phyloP scores from a whole-genome alignment of 1,284 basidiomycete genomes.

The Ustilago bromivora region DNA sequence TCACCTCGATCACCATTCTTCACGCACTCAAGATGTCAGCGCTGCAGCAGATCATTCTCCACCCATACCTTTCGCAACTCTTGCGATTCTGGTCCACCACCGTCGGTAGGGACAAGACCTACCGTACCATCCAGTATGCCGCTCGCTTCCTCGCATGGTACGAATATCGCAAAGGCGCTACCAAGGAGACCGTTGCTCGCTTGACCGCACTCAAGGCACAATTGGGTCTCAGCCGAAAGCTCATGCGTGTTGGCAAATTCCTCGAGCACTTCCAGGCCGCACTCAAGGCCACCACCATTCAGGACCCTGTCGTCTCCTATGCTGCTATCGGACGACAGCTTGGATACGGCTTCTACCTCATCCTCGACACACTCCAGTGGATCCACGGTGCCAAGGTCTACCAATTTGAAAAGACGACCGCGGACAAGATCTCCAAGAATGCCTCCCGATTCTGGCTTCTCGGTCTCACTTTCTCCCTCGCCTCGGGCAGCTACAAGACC shows the following conservation, averaged over 20 bases:
- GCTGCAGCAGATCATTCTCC: constrained; percentile 68
- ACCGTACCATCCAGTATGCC: constrained; percentile 91
- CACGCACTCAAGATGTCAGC: constrained; percentile 59
- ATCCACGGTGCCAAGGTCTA: constrained; percentile 68
- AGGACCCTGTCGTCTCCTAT: constrained; percentile 80
- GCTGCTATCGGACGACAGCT: constrained; percentile 87
- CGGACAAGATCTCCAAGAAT: constrained; percentile 77
- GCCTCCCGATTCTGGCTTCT: constrained; percentile 91
- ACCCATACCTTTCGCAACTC: constrained; percentile 67
- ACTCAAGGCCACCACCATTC: constrained; percentile 78
- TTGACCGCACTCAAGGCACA: constrained; percentile 71
- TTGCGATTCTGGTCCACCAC: constrained; percentile 69
- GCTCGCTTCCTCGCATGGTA: constrained; percentile 90
- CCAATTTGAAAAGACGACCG: constrained; percentile 74
- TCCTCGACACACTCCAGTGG: constrained; percentile 67
- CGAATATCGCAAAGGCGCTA: constrained; percentile 70
- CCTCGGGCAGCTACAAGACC: constrained; percentile 66
- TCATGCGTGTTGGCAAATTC: constrained; percentile 92
- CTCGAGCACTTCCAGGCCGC: constrained; percentile 94
- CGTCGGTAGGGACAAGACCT: constrained; percentile 76
- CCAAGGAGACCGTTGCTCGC: constrained; percentile 70
- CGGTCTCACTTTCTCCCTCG: constrained; percentile 72
- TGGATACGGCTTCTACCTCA: constrained; percentile 89
- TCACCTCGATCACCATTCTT: constrained; percentile 4
- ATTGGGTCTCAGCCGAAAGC: constrained; percentile 71